phyloP scores from a whole-genome alignment of 176 grass and related monocot species.

The Zoysia pacifica region DNA sequence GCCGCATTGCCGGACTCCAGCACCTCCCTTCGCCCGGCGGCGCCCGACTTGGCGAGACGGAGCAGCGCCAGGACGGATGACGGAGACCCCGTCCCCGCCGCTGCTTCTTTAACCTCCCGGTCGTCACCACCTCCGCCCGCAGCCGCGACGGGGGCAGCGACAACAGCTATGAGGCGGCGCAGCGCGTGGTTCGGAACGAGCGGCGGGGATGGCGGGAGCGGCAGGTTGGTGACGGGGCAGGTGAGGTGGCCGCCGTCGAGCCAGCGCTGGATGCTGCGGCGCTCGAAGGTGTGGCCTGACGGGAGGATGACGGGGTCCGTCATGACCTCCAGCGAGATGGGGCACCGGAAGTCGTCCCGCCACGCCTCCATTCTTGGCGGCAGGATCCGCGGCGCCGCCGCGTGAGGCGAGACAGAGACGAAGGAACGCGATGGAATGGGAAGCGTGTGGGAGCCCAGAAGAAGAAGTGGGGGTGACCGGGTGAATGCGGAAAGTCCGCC shows the following conservation, averaged over 20 bases:
- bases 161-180: constrained; percentile 68
- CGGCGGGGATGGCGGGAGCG: constrained; percentile 48
- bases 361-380: constrained; percentile 44
- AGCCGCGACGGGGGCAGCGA: not conserved
- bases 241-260: constrained; percentile 87
- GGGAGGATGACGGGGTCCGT: constrained; percentile 90
- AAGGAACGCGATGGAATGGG: constrained; percentile 5
- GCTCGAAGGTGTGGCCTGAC: constrained; percentile 97
- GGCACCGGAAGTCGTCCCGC: constrained; percentile 90
- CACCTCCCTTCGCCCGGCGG: constrained; percentile 54
- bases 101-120: constrained; percentile 3
- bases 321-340: constrained; percentile 99
- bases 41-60: constrained; percentile 53
- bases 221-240: constrained; percentile 89
- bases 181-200: constrained; percentile 89
- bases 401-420: not conserved
- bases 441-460: constrained; percentile 38
- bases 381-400: constrained; percentile 27
- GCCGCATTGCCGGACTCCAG: constrained; percentile 65
- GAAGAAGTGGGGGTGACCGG: not conserved
- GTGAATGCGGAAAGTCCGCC: constrained; percentile 42
- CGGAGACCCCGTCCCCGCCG: not conserved
- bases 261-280: constrained; percentile 89
- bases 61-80: constrained; percentile 33
- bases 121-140: not conserved